These are phyloP conservation scores for Populus simonii DNA, from an alignment of 345 rosid genomes.

Conservation along the genomic window DNA sequence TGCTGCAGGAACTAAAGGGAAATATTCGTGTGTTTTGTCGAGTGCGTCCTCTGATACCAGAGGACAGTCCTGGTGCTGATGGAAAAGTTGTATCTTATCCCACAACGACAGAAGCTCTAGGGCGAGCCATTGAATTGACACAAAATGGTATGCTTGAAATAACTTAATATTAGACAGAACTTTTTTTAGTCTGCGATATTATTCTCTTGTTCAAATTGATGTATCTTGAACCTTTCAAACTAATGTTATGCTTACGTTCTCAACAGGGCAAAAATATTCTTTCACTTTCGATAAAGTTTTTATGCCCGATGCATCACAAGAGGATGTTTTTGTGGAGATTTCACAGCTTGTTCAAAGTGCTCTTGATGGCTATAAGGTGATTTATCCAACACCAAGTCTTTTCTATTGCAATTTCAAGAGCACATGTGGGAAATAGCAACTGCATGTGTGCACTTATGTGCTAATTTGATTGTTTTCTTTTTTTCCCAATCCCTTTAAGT, in stretches of 20 bases:
- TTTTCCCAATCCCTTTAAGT: not conserved
- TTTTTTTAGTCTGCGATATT: not conserved
- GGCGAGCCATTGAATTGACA: conserved; percentile 66
- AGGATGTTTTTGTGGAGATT: conserved; percentile 83
- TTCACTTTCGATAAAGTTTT: conserved; percentile 90
- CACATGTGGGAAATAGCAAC: not conserved
- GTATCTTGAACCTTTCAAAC: not conserved
- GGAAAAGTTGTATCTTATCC: conserved; percentile 65
- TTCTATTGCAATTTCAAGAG: conserved; percentile 1
- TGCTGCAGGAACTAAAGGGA: conserved; percentile 84
- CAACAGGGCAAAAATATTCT: conserved; percentile 76
- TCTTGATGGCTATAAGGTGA: conserved; percentile 97
- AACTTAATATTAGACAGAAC: not conserved
- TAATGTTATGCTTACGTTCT: conserved; percentile 12
- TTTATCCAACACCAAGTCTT: not conserved
- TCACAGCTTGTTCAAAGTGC: conserved; percentile 99
- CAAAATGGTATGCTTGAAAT: conserved; percentile 58
- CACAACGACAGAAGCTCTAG: conserved; percentile 64
- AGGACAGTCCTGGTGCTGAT: conserved; percentile 54
- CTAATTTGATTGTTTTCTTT: not conserved
- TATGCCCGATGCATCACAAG: conserved; percentile 67
- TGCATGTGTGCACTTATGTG: not conserved
- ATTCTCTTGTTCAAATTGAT: not conserved
- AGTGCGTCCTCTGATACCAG: conserved; percentile 81
- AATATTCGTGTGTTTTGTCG: conserved; percentile 98